Conservation (phyloP, 805 yeast species). For the Pichia exigua region DNA sequence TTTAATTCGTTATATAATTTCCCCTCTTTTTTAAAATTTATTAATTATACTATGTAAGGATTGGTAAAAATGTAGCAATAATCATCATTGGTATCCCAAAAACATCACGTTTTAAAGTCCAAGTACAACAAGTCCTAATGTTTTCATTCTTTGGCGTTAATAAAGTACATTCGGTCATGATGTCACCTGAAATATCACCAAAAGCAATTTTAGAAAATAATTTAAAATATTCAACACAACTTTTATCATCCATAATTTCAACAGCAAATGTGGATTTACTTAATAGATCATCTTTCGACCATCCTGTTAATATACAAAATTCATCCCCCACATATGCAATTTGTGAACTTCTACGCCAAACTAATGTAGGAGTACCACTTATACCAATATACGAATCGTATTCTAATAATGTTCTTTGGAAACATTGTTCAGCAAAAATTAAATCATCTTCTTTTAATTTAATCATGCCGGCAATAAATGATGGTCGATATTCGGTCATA, state of each 20-base stretch:
- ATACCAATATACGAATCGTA: conserved; percentile 78
- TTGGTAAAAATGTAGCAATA: conserved; percentile 86
- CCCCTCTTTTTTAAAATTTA: not conserved
- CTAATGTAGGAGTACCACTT: conserved; percentile 89
- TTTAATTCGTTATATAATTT: not conserved
- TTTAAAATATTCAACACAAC: conserved; percentile 83
- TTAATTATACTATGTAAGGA: conserved; percentile 31
- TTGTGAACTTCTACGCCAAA: conserved; percentile 95
- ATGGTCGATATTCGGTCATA: conserved; percentile 86
- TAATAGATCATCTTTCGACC: conserved; percentile 67
- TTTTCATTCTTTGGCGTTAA: conserved; percentile 47
- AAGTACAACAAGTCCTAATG: conserved; percentile 72
- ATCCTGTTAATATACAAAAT: conserved; percentile 84
- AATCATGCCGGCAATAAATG: conserved; percentile 87
- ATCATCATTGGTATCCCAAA: conserved; percentile 98
- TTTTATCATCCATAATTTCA: conserved; percentile 79
- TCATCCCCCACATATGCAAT: conserved; percentile 94
- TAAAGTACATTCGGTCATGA: conserved; percentile 81
- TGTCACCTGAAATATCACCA: conserved; percentile 82
- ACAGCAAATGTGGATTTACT: conserved; percentile 64
- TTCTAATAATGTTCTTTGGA: conserved; percentile 84
- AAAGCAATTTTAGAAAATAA: conserved; percentile 78
- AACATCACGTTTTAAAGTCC: conserved; percentile 92
- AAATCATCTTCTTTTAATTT: conserved; percentile 84
- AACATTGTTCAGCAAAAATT: conserved; percentile 93